A percentile compares a stretch with the other conserved stretches of the same genome.
Evolutionary conservation across 2,329 filamentous ascomycete genomes (phyloP).

Genomic region (Penicillium janthinellum): DNA sequence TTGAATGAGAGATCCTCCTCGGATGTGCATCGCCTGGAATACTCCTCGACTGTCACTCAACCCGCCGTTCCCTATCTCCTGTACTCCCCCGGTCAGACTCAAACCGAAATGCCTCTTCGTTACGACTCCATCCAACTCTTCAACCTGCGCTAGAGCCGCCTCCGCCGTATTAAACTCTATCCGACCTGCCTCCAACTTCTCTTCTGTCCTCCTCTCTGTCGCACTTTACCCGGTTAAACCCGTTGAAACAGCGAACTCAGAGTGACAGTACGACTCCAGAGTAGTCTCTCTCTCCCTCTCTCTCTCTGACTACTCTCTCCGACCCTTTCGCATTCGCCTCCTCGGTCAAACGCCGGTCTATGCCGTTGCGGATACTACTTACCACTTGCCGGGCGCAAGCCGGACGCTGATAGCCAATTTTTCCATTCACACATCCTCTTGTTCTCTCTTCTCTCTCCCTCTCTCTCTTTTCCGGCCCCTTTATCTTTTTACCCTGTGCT

Average conservation of each 20-base stretch:
- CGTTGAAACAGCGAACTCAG: not conserved
- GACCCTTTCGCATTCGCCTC: not conserved
- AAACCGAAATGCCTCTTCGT: too few species aligned
- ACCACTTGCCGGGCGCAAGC: not conserved
- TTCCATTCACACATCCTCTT: not conserved
- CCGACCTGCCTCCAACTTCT: not conserved
- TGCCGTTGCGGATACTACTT: conserved; percentile 9
- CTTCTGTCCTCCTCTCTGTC: not conserved
- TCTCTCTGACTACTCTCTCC: too few species aligned
- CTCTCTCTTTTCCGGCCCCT: not conserved
- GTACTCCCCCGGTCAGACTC: too few species aligned
- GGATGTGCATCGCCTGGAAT: not conserved
- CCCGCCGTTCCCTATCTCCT: not conserved
- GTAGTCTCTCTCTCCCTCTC: not conserved
- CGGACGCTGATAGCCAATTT: not conserved
- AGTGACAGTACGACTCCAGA: too few species aligned
- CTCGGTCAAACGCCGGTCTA: conserved; percentile 9
- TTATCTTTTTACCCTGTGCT: not conserved
- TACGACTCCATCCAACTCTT: not conserved
- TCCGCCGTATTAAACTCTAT: conserved; percentile 16
- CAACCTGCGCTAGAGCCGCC: not conserved
- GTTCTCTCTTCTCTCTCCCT: not conserved
- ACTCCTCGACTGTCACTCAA: not conserved
- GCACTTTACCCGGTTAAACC: conserved; percentile 4
- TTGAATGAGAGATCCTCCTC: not conserved